These are phyloP conservation scores for Chaetomiaceae sp. DNA, from an alignment of 2,329 filamentous ascomycete species.

Conservation along the genomic window DNA sequence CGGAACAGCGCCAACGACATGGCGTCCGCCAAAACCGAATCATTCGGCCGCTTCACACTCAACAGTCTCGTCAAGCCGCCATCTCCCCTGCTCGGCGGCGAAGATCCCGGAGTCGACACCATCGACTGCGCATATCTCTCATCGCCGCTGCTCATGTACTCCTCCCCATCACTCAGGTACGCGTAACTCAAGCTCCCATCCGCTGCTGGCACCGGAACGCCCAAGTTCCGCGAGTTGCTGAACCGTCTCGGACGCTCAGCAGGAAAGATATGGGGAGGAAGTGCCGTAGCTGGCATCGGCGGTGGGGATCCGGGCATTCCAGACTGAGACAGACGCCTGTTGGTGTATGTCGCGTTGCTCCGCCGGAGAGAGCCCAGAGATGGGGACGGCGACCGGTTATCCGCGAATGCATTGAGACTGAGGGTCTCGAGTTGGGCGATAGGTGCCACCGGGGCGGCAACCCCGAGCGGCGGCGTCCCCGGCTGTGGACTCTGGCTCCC, in stretches of 20 bases:
- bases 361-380: constrained; percentile 12
- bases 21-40: constrained; percentile 23
- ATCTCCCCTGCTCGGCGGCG: constrained; percentile 7
- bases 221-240: constrained; percentile 11
- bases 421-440: not conserved
- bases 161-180: constrained; percentile 4
- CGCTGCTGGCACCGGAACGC: not conserved
- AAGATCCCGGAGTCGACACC: constrained; percentile 6
- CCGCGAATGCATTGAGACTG: not conserved
- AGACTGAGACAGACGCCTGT: not conserved
- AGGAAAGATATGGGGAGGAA: not conserved
- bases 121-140: constrained; percentile 1
- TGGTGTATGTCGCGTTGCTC: constrained; percentile 15
- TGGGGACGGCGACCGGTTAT: not conserved
- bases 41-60: constrained; percentile 23
- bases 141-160: constrained; percentile 6
- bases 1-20: constrained; percentile 26
- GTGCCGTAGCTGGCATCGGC: not conserved
- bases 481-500: not conserved
- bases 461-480: not conserved
- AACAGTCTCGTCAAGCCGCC: constrained; percentile 22
- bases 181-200: not conserved
- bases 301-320: not conserved
- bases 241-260: constrained; percentile 2
- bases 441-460: not conserved